Conservation (phyloP, 495 filamentous ascomycete genomes). For the Aspergillus bridgeri region DNA sequence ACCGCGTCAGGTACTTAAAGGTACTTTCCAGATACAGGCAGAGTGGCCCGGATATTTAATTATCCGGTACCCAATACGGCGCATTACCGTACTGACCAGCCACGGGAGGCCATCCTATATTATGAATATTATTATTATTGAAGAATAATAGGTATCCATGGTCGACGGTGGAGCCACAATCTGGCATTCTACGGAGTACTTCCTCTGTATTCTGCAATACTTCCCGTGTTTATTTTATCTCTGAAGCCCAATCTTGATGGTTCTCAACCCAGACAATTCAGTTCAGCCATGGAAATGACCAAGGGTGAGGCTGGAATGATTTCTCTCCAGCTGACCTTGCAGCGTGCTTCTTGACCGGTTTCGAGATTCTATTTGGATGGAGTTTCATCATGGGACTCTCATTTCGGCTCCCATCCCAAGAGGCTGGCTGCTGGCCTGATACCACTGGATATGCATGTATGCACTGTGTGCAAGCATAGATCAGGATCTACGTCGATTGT, state of each 20-base stretch:
- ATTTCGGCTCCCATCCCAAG: background rate
- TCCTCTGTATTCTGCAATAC: background rate
- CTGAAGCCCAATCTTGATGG: no score
- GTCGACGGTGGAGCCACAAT: background rate
- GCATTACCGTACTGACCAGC: background rate
- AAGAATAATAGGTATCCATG: no score
- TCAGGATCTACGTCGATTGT: background rate
- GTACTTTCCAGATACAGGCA: no score
- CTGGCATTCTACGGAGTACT: background rate
- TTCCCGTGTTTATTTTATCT: no score
- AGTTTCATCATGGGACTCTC: background rate
- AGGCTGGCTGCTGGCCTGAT: background rate
- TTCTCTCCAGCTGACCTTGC: background rate
- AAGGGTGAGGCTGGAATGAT: background rate
- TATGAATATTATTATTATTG: no score
- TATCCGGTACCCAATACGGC: background rate
- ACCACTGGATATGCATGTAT: background rate
- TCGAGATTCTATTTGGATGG: background rate
- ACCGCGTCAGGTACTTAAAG: no score
- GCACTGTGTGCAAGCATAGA: background rate
- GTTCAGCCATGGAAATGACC: background rate
- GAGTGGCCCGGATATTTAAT: background rate
- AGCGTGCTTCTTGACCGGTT: background rate
- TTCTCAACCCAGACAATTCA: background rate
- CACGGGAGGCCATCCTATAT: background rate